Conservation (phyloP, 2,329 filamentous ascomycete species). For the Gnomoniopsis sp. region DNA sequence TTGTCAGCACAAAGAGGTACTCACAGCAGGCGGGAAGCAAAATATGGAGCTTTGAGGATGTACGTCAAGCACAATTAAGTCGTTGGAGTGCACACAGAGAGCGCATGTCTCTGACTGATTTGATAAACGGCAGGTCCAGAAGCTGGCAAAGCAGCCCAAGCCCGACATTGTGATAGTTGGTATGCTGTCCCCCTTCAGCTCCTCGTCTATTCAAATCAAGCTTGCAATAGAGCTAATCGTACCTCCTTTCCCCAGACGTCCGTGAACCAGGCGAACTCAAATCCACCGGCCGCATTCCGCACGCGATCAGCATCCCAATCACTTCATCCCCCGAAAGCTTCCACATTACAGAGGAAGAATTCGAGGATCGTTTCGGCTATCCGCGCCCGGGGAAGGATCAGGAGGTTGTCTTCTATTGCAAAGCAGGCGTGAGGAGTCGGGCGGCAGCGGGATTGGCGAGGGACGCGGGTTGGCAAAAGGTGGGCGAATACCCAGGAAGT, state of each 20-base stretch:
- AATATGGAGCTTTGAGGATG: slow-evolving; percentile 46
- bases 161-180: slow-evolving; percentile 44
- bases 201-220: neutral
- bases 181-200: slow-evolving; percentile 24
- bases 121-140: slow-evolving; percentile 33
- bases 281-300: slow-evolving; percentile 70
- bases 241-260: slow-evolving; percentile 47
- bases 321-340: slow-evolving; percentile 74
- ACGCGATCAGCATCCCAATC: slow-evolving; percentile 79
- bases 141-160: slow-evolving; percentile 28
- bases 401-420: slow-evolving; percentile 85
- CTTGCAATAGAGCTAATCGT: neutral
- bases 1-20: slow-evolving; percentile 20
- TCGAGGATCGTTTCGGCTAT: slow-evolving; percentile 79
- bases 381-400: slow-evolving; percentile 55
- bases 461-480: slow-evolving; percentile 69
- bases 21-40: slow-evolving; percentile 32
- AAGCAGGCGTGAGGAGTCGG: slow-evolving; percentile 78
- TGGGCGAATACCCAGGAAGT: slow-evolving; percentile 71
- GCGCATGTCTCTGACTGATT: neutral
- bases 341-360: slow-evolving; percentile 72
- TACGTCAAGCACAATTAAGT: slow-evolving; percentile 19
- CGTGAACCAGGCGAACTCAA: slow-evolving; percentile 69
- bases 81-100: neutral
- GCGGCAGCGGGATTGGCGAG: slow-evolving; percentile 74